Evolutionary conservation across 805 yeast genomes (phyloP), one percentile per base, ranked within the genome.

Genomic region (Yarrowia keelungensis): DNA sequence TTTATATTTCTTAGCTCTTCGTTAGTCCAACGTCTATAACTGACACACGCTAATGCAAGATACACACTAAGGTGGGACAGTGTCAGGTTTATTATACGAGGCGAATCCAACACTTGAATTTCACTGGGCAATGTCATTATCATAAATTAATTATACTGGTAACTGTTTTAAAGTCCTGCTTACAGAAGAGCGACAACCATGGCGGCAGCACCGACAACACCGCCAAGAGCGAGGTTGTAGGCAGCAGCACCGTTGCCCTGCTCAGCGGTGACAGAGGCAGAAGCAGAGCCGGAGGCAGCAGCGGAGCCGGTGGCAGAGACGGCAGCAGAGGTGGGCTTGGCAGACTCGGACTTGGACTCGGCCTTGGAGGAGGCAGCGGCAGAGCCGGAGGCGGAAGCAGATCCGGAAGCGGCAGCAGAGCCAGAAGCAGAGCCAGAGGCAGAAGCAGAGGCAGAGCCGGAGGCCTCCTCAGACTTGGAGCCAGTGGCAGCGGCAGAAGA

Each of bases 201-300:
- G 67, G 56, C 67, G 38, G 67, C 67, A 47, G 67, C 67, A 22
- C 67, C 67, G 56, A 62, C 56, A 49, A 49, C 56, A 7, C 67
- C 67, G 32, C 56, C 67, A 12, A 62, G 67, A n/a, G 56, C 67
- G 26, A 47, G 54, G 67, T 62, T 62, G 56, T 39, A 49, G 46
- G 67, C 15, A 14, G 46, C 5, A 8, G 67, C 67, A 47, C 67
- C 67, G 67, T 46, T 47, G 56, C 67, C 67, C 54, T 47, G 54
- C 47, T 38, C 56, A 22, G 39, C 45, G 19, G 56, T 5, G 39
- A 14, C 39, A 19, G 67, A 38, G 26, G 67, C 36, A 47, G 67
- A 47, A 15, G 38, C 56, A 16, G 67, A 19, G 46, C 54, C 47
- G n/a, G 67, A 32, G 12, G 56, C 67, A 47, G 67, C 19, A 10